Conservation (phyloP, 805 yeast genomes). For the Wickerhamiella allomyrinae region DNA sequence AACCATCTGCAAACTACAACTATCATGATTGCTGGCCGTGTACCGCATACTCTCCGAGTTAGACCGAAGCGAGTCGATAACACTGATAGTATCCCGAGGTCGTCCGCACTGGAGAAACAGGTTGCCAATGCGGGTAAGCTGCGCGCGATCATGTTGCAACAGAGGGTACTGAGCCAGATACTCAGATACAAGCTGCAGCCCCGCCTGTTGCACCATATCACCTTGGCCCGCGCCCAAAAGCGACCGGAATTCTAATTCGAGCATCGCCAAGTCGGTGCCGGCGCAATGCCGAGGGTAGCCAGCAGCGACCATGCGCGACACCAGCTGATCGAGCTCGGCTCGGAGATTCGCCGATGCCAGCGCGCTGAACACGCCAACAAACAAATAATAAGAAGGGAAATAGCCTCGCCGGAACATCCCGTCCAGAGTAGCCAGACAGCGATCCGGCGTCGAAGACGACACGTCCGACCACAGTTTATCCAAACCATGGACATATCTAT, state of each 20-base stretch:
- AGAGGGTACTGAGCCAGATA: slow-evolving; percentile 16
- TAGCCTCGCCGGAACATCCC: slow-evolving; percentile 10
- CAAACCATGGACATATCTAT: too few species aligned
- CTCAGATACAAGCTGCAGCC: slow-evolving; percentile 8
- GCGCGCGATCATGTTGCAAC: slow-evolving; percentile 9
- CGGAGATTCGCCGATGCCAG: slow-evolving; percentile 1
- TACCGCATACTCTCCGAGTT: neutral
- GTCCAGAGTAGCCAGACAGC: slow-evolving; percentile 4
- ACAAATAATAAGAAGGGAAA: slow-evolving; percentile 7
- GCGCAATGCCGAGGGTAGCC: slow-evolving; percentile 17
- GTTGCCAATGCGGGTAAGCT: slow-evolving; percentile 13
- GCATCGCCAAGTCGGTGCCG: slow-evolving; percentile 14
- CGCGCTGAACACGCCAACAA: slow-evolving; percentile 10
- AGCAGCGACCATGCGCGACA: slow-evolving; percentile 4
- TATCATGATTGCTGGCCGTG: slow-evolving; percentile 1
- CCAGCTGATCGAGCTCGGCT: slow-evolving; percentile 4
- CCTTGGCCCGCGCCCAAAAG: neutral
- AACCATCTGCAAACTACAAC: neutral
- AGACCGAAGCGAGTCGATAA: slow-evolving; percentile 9
- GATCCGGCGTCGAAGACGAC: neutral
- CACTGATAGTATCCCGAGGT: slow-evolving; percentile 2
- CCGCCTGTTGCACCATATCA: neutral
- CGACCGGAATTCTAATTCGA: slow-evolving; percentile 9
- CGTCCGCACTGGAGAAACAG: slow-evolving; percentile 7
- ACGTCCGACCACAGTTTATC: neutral